phyloP scores from a whole-genome alignment of 768 basidiomycete genomes.

The Psilocybe subaeruginosa region DNA sequence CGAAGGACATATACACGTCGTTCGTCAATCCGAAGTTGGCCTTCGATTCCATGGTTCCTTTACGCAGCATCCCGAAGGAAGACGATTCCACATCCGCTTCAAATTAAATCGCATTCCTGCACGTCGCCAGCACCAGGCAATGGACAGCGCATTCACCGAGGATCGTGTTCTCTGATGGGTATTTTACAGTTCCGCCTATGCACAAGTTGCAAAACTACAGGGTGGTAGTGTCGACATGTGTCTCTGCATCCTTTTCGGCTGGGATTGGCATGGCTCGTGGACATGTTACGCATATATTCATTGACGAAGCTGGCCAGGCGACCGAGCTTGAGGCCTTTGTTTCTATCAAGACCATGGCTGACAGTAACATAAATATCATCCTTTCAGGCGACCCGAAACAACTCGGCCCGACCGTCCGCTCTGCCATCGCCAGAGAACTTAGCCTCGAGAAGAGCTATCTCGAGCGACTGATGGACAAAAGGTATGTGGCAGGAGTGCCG shows the following conservation, averaged over 20 bases:
- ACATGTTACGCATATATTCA: slow-evolving; percentile 68
- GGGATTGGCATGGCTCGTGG: slow-evolving; percentile 62
- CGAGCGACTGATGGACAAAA: slow-evolving; percentile 55
- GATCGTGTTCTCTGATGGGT: slow-evolving; percentile 44
- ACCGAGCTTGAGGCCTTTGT: slow-evolving; percentile 71
- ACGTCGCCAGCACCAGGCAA: slow-evolving; percentile 61
- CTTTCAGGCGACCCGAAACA: slow-evolving; percentile 76
- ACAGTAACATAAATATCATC: slow-evolving; percentile 55
- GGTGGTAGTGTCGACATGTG: slow-evolving; percentile 67
- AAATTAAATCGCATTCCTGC: slow-evolving; percentile 58
- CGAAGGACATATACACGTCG: slow-evolving; percentile 59
- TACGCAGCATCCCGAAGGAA: too few relatives aligned
- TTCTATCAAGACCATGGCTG: slow-evolving; percentile 62
- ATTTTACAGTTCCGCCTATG: slow-evolving; percentile 44
- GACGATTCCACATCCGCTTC: neutral
- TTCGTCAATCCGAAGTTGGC: slow-evolving; percentile 51
- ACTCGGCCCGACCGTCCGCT: slow-evolving; percentile 69
- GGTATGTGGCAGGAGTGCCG: slow-evolving; percentile 6
- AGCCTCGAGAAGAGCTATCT: slow-evolving; percentile 64
- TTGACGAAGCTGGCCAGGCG: slow-evolving; percentile 76
- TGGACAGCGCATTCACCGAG: slow-evolving; percentile 46
- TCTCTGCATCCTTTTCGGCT: slow-evolving; percentile 58
- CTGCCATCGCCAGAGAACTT: slow-evolving; percentile 54
- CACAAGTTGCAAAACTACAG: slow-evolving; percentile 42
- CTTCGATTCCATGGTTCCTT: slow-evolving; percentile 42